These are phyloP conservation scores for Yamadazyma aaseri DNA, from an alignment of 1,139 yeast species.

Conservation along the genomic window DNA sequence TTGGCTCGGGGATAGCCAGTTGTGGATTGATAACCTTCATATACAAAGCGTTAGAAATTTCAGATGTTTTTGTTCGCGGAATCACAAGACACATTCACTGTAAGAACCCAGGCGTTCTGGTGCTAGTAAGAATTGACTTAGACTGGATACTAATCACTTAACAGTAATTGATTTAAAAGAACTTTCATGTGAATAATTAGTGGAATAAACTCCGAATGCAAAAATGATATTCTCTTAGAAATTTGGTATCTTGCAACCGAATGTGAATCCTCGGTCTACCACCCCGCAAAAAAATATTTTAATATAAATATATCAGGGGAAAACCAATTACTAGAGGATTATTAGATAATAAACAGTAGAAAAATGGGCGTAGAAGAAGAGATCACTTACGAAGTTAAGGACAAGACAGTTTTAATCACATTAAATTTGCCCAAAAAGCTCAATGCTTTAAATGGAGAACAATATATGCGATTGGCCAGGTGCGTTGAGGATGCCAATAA, in stretches of 20 bases:
- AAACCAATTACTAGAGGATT: too few relatives aligned
- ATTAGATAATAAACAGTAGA: too few relatives aligned
- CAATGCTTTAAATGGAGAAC: conserved; percentile 69
- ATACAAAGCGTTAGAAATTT: background rate
- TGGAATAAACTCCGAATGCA: too few relatives aligned
- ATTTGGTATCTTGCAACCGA: too few relatives aligned
- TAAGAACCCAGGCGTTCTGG: too few relatives aligned
- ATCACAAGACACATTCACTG: background rate
- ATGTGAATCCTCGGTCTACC: conserved; percentile 12
- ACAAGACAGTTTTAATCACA: conserved; percentile 61
- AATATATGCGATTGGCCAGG: conserved; percentile 63
- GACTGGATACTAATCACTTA: too few relatives aligned
- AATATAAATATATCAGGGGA: background rate
- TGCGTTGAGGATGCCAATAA: conserved; percentile 62
- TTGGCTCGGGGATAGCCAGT: conserved; percentile 2
- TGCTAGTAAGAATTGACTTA: too few relatives aligned
- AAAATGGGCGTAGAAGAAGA: conserved; percentile 18
- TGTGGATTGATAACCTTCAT: conserved; percentile 5
- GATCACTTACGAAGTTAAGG: conserved; percentile 53
- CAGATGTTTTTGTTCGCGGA: background rate
- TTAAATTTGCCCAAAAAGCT: conserved; percentile 60
- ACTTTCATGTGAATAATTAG: too few relatives aligned
- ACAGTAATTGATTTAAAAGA: too few relatives aligned
- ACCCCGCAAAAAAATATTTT: conserved; percentile 12
- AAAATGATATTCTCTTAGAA: too few relatives aligned